Conservation (phyloP, 1,284 basidiomycete species). For the Veloporphyrellus conicus region DNA sequence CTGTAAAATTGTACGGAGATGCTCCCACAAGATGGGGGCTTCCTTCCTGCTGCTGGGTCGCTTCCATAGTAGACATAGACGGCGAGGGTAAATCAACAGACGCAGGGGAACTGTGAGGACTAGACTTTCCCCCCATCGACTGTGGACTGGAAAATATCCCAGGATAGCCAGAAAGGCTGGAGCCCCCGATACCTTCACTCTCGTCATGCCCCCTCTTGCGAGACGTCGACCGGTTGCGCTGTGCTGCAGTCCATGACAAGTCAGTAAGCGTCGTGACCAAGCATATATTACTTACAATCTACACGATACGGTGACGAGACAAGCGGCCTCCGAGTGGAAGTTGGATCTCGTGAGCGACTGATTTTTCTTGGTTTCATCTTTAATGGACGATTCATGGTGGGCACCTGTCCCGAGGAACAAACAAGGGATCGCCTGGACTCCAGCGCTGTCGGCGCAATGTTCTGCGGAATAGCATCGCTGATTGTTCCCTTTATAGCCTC, state of each 20-base stretch:
- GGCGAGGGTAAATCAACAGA: conserved; percentile 70
- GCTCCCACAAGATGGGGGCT: conserved; percentile 41
- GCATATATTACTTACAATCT: conserved; percentile 48
- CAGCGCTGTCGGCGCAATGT: conserved; percentile 33
- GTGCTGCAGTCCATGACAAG: conserved; percentile 40
- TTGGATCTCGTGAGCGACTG: conserved; percentile 59
- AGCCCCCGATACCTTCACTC: conserved; percentile 41
- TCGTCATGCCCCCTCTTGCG: conserved; percentile 69
- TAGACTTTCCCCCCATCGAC: conserved; percentile 42
- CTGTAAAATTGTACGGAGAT: conserved; percentile 39
- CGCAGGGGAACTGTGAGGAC: conserved; percentile 69
- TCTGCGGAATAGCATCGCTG: conserved; percentile 27
- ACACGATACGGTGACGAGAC: conserved; percentile 64
- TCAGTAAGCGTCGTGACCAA: conserved; percentile 19
- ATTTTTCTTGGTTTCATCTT: conserved; percentile 52
- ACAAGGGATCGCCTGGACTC: conserved; percentile 49
- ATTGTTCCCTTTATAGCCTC: conserved; percentile 53
- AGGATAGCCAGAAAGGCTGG: conserved; percentile 39
- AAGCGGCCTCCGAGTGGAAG: conserved; percentile 52
- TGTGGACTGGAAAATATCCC: conserved; percentile 52
- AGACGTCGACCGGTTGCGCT: conserved; percentile 69
- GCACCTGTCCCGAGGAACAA: conserved; percentile 29
- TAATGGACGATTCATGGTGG: conserved; percentile 41
- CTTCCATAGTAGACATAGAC: conserved; percentile 42
- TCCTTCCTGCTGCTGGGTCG: conserved; percentile 41